Conservation (phyloP, 2,329 filamentous ascomycete species). For the Alternaria longipes region DNA sequence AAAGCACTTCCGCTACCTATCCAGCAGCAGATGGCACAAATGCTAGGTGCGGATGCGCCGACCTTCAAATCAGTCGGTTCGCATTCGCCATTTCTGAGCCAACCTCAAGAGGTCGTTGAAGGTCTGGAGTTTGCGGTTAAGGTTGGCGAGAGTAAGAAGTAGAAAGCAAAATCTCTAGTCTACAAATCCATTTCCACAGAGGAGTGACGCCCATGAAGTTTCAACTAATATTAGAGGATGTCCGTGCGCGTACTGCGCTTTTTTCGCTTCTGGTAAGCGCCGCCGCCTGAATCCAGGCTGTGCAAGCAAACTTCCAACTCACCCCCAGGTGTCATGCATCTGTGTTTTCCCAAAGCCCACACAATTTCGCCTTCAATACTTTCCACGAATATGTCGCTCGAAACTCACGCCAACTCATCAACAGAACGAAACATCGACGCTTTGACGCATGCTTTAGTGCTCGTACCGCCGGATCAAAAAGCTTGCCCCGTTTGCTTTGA, state of each 20-base stretch:
- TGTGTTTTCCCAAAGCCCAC: neutral
- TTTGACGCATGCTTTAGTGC: neutral
- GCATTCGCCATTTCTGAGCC: conserved; percentile 12
- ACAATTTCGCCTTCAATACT: neutral
- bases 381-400: neutral
- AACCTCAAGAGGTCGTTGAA: conserved; percentile 3
- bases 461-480: neutral
- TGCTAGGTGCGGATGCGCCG: neutral
- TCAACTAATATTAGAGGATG: neutral
- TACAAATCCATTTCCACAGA: neutral
- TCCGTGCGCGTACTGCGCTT: neutral
- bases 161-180: neutral
- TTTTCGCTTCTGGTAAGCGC: neutral
- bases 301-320: neutral
- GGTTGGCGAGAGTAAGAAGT: neutral
- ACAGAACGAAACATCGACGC: neutral
- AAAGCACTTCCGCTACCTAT: conserved; percentile 8
- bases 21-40: conserved; percentile 6
- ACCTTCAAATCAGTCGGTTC: neutral
- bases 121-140: conserved; percentile 7
- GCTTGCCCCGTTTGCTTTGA: neutral
- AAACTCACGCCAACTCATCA: neutral
- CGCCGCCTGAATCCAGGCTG: neutral
- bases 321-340: too few species aligned
- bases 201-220: neutral